Evolutionary conservation across 345 rosid species (phyloP).

Genomic region (Eucalyptus coolabah): DNA sequence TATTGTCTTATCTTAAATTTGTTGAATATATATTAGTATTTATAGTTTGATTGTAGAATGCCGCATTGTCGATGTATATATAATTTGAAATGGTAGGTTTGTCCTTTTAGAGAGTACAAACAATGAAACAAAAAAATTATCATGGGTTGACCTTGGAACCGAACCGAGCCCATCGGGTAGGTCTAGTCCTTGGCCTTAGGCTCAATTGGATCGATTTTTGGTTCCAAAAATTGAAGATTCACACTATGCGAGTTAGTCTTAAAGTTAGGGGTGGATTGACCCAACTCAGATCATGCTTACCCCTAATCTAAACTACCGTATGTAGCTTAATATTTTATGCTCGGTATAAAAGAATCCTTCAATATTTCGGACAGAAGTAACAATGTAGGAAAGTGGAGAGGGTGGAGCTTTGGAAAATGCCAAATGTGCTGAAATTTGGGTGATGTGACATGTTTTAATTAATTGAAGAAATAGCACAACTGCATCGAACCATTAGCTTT

Average conservation of each 20-base stretch:
- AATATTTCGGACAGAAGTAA: neutral
- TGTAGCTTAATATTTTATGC: neutral
- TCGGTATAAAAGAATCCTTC: neutral
- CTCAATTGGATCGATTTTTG: rapidly evolving
- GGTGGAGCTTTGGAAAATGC: neutral
- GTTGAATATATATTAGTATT: too few species aligned
- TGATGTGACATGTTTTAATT: neutral
- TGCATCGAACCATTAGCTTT: neutral
- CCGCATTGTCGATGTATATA: rapidly evolving
- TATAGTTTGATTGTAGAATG: too few species aligned
- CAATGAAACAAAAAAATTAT: too few species aligned
- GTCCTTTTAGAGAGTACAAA: too few species aligned
- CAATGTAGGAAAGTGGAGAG: neutral
- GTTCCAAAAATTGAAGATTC: too few species aligned
- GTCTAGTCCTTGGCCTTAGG: too few species aligned
- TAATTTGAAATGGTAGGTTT: too few species aligned
- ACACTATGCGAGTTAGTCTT: rapidly evolving
- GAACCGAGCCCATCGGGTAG: rapidly evolving
- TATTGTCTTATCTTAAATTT: too few species aligned
- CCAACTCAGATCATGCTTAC: too few species aligned
- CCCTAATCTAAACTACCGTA: neutral
- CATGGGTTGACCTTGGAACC: rapidly evolving
- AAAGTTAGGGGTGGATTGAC: rapidly evolving
- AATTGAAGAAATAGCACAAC: neutral
- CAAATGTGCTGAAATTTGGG: neutral